Base-by-base conservation (phyloP, 176 grass and related monocot genomes). In the Zoysia pacifica region DNA sequence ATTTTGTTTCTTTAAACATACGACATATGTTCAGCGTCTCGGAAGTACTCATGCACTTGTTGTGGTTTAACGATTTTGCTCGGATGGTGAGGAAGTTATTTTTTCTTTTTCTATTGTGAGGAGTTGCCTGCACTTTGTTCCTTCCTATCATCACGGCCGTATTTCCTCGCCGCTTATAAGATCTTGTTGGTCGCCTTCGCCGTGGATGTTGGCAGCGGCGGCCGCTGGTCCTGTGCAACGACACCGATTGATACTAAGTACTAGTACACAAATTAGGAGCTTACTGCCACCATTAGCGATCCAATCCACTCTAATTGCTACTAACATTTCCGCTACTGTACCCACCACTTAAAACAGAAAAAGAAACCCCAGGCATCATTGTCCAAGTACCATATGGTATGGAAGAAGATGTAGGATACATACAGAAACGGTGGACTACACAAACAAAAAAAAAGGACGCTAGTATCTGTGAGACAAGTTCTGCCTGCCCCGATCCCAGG, bases 401-500 rank as follows among this genome's bases (percentile, higher is more conserved):
- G 12, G 52, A 16, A 14, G 0, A 55, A 55, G 53, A 55, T 18
- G 56, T 20, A 28, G n/a, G 56, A 20, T 28, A 9, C n/a, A 20
- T n/a, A 28, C 56, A 60, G 2, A 20, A 60, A 60, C n/a, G 7
- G 28, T 15, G 3, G 8, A 60, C 18, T 58, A 60, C 6, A 47
- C 48, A 41, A 40, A 61, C 45, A 63, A 60, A 20, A 54, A 20
- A 54, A 5, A 12, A 54, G 14, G 44, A 28, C 35, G 67, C 81
- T 64, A 91, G 62, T 78, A 89, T 83, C 88, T 83, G 40, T 74
- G 65, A 12, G 55, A 48, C 15, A 71, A 36, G 53, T 72, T 81
- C 73, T 94, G 91, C 73, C 43, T 73, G 38, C 84, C 81, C 56
- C 76, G 68, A 83, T 70, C 86, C 86, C 88, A 89, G 47, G 78